Conservation (phyloP, 192 early-diverging fungal genomes). For the Phlyctochytrium planicorne region DNA sequence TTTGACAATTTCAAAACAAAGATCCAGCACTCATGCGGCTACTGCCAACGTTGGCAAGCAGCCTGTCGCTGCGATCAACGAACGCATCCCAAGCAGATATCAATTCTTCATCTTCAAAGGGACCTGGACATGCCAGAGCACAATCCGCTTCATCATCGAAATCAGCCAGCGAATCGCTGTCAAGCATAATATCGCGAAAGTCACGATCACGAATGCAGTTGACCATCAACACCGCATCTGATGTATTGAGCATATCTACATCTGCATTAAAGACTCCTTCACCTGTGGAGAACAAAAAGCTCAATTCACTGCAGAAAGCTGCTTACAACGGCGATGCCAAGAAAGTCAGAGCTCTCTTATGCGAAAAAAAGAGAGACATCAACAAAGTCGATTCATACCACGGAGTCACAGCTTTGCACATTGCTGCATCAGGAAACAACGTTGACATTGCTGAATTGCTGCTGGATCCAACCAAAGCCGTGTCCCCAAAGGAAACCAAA, state of each 20-base stretch:
- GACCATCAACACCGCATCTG: background rate
- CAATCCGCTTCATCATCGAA: background rate
- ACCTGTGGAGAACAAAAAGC: constrained; percentile 31
- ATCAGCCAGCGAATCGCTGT: background rate
- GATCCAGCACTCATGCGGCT: too few relatives aligned
- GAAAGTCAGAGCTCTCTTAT: constrained; percentile 26
- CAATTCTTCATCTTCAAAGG: too few relatives aligned
- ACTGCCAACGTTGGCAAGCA: too few relatives aligned
- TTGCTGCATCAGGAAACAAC: constrained; percentile 36
- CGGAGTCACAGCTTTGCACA: constrained; percentile 39
- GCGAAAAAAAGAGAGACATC: constrained; percentile 37
- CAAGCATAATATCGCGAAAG: background rate
- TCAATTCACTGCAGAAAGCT: constrained; percentile 43
- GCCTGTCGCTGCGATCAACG: too few relatives aligned
- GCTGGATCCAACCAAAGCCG: constrained; percentile 20
- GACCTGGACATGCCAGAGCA: background rate
- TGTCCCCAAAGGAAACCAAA: constrained; percentile 9
- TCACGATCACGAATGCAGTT: background rate
- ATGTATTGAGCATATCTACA: background rate
- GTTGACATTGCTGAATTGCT: constrained; percentile 23
- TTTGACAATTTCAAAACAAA: background rate
- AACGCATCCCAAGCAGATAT: too few relatives aligned
- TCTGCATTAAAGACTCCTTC: background rate
- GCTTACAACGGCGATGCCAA: constrained; percentile 34
- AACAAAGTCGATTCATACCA: constrained; percentile 45